These are phyloP conservation scores for Fraxinus nigra DNA, from an alignment of 305 asterid species.

Conservation along the genomic window DNA sequence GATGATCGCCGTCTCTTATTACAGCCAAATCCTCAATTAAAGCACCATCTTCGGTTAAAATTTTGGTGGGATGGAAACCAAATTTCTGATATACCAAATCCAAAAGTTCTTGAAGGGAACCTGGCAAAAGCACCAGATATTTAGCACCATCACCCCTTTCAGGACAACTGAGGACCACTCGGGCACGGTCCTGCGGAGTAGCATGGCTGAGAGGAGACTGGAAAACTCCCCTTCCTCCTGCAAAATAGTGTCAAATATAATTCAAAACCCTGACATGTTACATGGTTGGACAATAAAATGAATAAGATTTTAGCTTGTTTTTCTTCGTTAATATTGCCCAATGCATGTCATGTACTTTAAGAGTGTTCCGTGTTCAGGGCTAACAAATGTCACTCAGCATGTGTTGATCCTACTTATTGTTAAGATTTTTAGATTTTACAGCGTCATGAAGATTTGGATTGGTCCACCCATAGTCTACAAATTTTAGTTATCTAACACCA, in stretches of 20 bases:
- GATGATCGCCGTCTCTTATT: constrained; percentile 76
- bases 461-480: background rate
- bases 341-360: background rate
- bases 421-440: background rate
- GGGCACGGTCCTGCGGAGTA: constrained; percentile 21
- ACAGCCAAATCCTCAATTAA: constrained; percentile 51
- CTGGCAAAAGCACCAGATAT: constrained; percentile 49
- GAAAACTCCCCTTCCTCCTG: constrained; percentile 28
- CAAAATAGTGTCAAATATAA: constrained; percentile 13
- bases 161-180: constrained; percentile 54
- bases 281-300: background rate
- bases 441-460: background rate
- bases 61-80: constrained; percentile 41
- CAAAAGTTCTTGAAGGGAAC: constrained; percentile 50
- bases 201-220: constrained; percentile 21
- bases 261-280: background rate
- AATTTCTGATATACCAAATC: constrained; percentile 55
- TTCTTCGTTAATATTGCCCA: background rate
- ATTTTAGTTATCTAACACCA: background rate
- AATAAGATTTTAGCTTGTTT: background rate
- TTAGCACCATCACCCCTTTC: constrained; percentile 37
- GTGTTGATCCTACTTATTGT: background rate
- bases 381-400: background rate
- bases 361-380: background rate
- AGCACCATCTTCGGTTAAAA: constrained; percentile 56